Base-by-base conservation (phyloP, 2,329 filamentous ascomycete species). In the Fusarium gaditjirri region DNA sequence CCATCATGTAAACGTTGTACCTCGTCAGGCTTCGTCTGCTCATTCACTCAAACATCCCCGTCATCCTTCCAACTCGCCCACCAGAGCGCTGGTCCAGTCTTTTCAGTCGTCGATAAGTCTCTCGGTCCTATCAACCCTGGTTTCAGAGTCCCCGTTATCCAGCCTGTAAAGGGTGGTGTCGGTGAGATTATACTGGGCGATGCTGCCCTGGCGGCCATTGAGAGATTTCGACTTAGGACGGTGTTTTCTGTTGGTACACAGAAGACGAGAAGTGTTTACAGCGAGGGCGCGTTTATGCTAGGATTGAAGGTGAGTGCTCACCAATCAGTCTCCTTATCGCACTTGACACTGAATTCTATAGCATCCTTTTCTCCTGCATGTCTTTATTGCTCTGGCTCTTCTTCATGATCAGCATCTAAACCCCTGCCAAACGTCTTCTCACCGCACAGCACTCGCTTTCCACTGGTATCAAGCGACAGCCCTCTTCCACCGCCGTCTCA, bases 281-380 rank as follows among this genome's bases (percentile, higher is more conserved):
- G 81, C 25, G 71, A 80, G 11, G 78, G 81, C 33, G 78, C 81
- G 8, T 75, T 82, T 2, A 75, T 76, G 12, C 76, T 87, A n/a
- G 82, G 82, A 1, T 80, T 79, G 19, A 75, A 78, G 47, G 85
- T 86, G 61, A 46, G 42, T 25, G 17, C 21, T 12, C 8, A n/a
- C 14, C 4, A 39, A 19, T 25, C 4, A 39, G 14, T 25, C 23
- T 35, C 29, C 12, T 14, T 39, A n/a, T 33, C 4, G 9, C n/a
- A 5, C 17, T 6, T 17, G 19, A 27, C 25, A 39, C 58, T 66
- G 23, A 60, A 57, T 16, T 1, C 6, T 19, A 25, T 36, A 86
- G 85, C 80, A 87, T 53, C 82, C 85, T 0, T 89, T 86, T 60
- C 80, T 90, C 9, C 84, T 89, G 79, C 88, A 90, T 75, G 80